Evolutionary conservation across 208 protist species (phyloP).

Genomic region (Acanthamoeba sp.): DNA sequence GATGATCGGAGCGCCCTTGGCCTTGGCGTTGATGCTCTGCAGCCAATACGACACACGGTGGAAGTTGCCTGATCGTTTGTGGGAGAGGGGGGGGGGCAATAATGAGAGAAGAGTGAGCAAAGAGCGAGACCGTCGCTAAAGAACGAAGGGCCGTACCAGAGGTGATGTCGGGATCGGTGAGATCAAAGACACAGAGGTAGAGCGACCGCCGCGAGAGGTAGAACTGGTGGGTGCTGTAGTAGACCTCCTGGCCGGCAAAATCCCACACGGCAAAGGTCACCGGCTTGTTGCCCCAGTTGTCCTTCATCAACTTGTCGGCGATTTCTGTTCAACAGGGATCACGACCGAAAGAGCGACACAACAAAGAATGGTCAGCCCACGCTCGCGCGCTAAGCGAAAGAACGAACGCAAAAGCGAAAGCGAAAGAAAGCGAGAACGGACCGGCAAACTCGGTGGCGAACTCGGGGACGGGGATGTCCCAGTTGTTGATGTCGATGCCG

Average conservation of each 20-base stretch:
- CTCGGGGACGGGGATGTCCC: constrained; percentile 41
- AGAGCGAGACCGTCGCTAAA: not conserved
- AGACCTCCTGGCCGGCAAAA: constrained; percentile 75
- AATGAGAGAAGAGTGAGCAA: not conserved
- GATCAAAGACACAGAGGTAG: constrained; percentile 74
- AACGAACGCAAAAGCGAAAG: not conserved
- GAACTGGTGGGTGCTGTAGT: constrained; percentile 75
- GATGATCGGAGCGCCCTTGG: constrained; percentile 66
- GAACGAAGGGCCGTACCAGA: constrained; percentile 31
- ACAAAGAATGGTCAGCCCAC: not conserved
- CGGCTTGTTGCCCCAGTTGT: constrained; percentile 70
- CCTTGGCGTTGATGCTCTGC: constrained; percentile 72
- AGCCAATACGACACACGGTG: constrained; percentile 56
- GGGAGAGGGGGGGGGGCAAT: no score
- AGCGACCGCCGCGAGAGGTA: constrained; percentile 49
- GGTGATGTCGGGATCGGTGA: constrained; percentile 75
- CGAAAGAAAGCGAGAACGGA: not conserved
- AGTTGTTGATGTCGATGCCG: constrained; percentile 69
- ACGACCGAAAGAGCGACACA: not conserved
- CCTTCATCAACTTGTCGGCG: constrained; percentile 56
- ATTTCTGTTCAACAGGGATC: not conserved
- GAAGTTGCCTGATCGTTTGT: constrained; percentile 33
- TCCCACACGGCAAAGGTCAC: constrained; percentile 73
- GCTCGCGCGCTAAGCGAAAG: not conserved
- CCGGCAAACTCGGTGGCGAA: constrained; percentile 61